Evolutionary conservation across 2,329 filamentous ascomycete genomes (phyloP).

Genomic region (Ophiostoma fasciatum): DNA sequence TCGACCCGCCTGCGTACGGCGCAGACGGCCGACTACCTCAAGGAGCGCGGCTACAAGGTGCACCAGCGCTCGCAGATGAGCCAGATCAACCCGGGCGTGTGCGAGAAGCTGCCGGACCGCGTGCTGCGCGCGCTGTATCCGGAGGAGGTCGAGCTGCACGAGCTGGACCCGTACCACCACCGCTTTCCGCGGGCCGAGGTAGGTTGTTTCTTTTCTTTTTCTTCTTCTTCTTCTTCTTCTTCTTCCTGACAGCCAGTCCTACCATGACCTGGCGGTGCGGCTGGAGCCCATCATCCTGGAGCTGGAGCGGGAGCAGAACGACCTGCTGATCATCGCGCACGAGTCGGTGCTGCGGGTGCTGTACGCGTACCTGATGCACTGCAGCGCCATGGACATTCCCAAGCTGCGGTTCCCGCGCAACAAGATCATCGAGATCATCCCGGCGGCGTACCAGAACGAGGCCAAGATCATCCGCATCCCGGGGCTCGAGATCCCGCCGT

Average conservation of each 20-base stretch:
- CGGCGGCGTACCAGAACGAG: slow-evolving; percentile 92
- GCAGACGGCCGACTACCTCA: slow-evolving; percentile 75
- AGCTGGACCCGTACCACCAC: slow-evolving; percentile 91
- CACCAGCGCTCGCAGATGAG: slow-evolving; percentile 92
- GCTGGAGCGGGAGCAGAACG: slow-evolving; percentile 89
- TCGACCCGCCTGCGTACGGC: slow-evolving; percentile 82
- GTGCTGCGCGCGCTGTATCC: slow-evolving; percentile 72
- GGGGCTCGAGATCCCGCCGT: slow-evolving; percentile 28
- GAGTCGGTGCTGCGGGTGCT: slow-evolving; percentile 94
- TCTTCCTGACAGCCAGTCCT: slow-evolving; percentile 59
- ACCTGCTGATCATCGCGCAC: slow-evolving; percentile 95
- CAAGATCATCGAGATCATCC: slow-evolving; percentile 98
- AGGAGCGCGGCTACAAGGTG: slow-evolving; percentile 66
- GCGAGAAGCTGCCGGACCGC: slow-evolving; percentile 79
- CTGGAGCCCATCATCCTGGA: slow-evolving; percentile 96
- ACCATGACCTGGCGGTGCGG: slow-evolving; percentile 95
- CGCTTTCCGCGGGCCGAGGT: slow-evolving; percentile 90
- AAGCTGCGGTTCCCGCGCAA: slow-evolving; percentile 86
- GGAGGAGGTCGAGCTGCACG: slow-evolving; percentile 84
- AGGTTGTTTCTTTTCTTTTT: slow-evolving; percentile 13
- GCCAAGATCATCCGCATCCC: slow-evolving; percentile 83
- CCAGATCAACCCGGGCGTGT: slow-evolving; percentile 91
- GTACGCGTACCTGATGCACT: slow-evolving; percentile 97
- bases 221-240: not conserved
- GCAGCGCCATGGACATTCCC: slow-evolving; percentile 87